phyloP scores from a whole-genome alignment of 371 early-diverging fungal genomes.

The Syncephalastrum contaminatum region DNA sequence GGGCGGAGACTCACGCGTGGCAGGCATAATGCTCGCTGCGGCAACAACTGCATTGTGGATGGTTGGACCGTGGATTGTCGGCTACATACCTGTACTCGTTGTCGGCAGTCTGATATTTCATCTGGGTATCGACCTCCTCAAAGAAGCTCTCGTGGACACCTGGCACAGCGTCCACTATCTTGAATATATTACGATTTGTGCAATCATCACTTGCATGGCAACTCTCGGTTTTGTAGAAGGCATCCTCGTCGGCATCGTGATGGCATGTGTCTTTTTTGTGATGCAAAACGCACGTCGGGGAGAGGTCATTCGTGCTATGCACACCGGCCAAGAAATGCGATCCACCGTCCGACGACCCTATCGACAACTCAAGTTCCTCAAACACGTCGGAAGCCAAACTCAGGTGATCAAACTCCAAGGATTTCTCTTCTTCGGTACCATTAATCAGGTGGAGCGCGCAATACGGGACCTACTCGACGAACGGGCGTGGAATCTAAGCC shows the following conservation, averaged over 20 bases:
- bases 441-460: constrained; percentile 79
- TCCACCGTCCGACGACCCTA: constrained; percentile 89
- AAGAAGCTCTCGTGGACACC: constrained; percentile 88
- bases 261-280: constrained; percentile 94
- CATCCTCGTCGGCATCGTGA: constrained; percentile 86
- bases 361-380: constrained; percentile 84
- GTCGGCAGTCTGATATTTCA: constrained; percentile 95
- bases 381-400: constrained; percentile 82
- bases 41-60: constrained; percentile 83
- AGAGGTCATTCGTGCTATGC: constrained; percentile 76
- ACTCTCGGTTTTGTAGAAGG: constrained; percentile 92
- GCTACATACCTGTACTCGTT: constrained; percentile 90
- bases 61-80: constrained; percentile 81
- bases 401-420: constrained; percentile 89
- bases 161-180: constrained; percentile 77
- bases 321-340: constrained; percentile 77
- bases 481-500: constrained; percentile 66
- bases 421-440: constrained; percentile 93
- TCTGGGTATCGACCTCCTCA: constrained; percentile 88
- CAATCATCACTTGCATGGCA: constrained; percentile 87
- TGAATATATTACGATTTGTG: constrained; percentile 87
- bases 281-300: constrained; percentile 76
- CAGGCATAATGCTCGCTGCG: constrained; percentile 79
- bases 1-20: constrained; percentile 87
- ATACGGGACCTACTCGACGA: constrained; percentile 66